phyloP scores from a whole-genome alignment of 2,329 filamentous ascomycete genomes.

The Fusarium anguioides region DNA sequence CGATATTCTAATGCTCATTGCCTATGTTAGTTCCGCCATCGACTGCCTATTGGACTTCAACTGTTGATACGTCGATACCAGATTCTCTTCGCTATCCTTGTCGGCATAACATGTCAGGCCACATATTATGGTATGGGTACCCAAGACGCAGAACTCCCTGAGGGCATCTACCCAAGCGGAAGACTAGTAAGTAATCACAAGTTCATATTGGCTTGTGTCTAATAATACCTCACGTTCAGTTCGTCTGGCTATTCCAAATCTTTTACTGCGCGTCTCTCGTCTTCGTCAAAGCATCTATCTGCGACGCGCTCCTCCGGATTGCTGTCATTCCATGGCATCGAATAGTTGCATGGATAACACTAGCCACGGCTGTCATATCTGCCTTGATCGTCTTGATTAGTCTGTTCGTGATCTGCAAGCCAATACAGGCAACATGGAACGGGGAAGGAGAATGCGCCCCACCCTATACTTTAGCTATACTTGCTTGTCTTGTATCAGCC shows the following conservation, averaged over 20 bases:
- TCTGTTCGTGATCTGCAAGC: constrained; percentile 7
- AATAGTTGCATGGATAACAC: background rate
- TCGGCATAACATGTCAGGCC: background rate
- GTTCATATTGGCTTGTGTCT: fast-evolving
- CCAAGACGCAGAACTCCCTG: background rate
- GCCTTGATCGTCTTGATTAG: background rate
- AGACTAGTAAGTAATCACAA: background rate
- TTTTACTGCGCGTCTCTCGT: background rate
- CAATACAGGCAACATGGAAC: constrained; percentile 13
- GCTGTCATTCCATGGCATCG: background rate
- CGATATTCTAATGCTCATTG: background rate
- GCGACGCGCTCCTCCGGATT: background rate
- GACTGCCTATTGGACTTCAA: fast-evolving
- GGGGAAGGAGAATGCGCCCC: constrained; percentile 3
- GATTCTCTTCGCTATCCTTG: background rate
- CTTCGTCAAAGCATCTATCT: constrained; percentile 4
- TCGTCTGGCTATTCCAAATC: background rate
- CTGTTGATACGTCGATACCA: background rate
- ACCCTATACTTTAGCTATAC: background rate
- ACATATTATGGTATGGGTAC: background rate
- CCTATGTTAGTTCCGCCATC: background rate
- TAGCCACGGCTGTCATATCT: background rate
- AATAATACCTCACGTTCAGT: background rate
- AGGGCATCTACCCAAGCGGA: background rate
- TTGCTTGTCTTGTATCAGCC: constrained; percentile 22